Evolutionary conservation across 192 early-diverging fungal species (phyloP).

Genomic region (Dissophora globulifera): DNA sequence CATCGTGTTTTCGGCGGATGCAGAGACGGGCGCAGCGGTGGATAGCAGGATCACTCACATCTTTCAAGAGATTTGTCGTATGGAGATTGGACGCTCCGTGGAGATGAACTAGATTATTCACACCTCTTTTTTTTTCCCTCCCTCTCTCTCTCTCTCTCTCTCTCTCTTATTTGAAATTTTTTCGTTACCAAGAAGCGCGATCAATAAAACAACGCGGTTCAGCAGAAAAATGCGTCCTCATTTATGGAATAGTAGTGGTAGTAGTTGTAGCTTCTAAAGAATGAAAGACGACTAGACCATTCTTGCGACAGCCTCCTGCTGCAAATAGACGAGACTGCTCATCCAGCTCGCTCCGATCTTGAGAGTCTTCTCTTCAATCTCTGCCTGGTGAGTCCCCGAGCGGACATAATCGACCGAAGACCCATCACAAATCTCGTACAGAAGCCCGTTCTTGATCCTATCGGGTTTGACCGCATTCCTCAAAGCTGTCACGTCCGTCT

Average conservation of each 20-base stretch:
- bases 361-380: constrained; percentile 40
- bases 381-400: constrained; percentile 28
- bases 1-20: constrained; percentile 58
- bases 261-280: too few species aligned
- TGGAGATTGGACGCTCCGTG: constrained; percentile 51
- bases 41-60: constrained; percentile 38
- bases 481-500: constrained; percentile 29
- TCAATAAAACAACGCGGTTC: too few species aligned
- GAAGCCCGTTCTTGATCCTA: constrained; percentile 30
- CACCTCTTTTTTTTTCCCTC: constrained; percentile 6
- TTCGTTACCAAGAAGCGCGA: too few species aligned
- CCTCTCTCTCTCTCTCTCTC: not conserved
- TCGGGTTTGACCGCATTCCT: constrained; percentile 37
- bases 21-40: constrained; percentile 26
- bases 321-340: constrained; percentile 39
- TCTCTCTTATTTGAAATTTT: too few species aligned
- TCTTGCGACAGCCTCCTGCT: constrained; percentile 36
- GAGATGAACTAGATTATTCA: constrained; percentile 30
- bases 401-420: constrained; percentile 43
- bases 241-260: too few species aligned
- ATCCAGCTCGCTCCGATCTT: constrained; percentile 52
- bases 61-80: constrained; percentile 51
- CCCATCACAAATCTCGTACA: constrained; percentile 51
- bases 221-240: too few species aligned
- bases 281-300: constrained; percentile 17